phyloP scores from a whole-genome alignment of 2,329 filamentous ascomycete species.

The Colletotrichum tabaci region DNA sequence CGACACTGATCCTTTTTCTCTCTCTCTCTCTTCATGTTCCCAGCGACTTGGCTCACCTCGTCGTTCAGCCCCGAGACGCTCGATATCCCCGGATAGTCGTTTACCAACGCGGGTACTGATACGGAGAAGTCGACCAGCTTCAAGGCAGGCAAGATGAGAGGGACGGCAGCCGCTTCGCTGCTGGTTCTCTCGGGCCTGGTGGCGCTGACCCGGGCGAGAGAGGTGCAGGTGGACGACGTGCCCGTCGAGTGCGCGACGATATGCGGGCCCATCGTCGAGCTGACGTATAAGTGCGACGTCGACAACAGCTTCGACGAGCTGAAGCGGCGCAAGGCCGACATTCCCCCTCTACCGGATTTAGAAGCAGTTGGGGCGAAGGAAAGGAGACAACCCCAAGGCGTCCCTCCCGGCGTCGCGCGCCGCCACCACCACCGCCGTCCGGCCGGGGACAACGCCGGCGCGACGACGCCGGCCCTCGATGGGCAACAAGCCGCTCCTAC shows the following conservation, averaged over 20 bases:
- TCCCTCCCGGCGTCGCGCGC: background rate
- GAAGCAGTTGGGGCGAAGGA: background rate
- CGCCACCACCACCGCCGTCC: constrained; percentile 30
- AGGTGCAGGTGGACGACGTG: constrained; percentile 54
- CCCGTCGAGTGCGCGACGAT: constrained; percentile 58
- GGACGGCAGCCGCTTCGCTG: constrained; percentile 44
- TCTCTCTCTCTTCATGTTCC: background rate
- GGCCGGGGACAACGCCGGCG: constrained; percentile 1
- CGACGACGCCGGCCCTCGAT: constrained; percentile 1
- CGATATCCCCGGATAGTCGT: background rate
- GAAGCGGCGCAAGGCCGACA: constrained; percentile 45
- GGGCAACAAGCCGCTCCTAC: constrained; percentile 2
- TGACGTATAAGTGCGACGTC: constrained; percentile 55
- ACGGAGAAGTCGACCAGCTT: too few relatives aligned
- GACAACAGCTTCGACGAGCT: constrained; percentile 44
- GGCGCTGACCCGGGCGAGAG: constrained; percentile 48
- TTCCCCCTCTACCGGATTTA: background rate
- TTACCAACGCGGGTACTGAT: too few relatives aligned
- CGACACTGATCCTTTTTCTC: background rate
- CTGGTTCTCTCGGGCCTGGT: constrained; percentile 50
- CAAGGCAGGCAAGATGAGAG: constrained; percentile 46
- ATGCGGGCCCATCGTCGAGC: constrained; percentile 60
- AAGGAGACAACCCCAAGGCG: background rate
- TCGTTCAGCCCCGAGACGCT: background rate
- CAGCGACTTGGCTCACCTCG: background rate